phyloP scores from a whole-genome alignment of 192 early-diverging fungal species.

The Cladochytrium replicatum region DNA sequence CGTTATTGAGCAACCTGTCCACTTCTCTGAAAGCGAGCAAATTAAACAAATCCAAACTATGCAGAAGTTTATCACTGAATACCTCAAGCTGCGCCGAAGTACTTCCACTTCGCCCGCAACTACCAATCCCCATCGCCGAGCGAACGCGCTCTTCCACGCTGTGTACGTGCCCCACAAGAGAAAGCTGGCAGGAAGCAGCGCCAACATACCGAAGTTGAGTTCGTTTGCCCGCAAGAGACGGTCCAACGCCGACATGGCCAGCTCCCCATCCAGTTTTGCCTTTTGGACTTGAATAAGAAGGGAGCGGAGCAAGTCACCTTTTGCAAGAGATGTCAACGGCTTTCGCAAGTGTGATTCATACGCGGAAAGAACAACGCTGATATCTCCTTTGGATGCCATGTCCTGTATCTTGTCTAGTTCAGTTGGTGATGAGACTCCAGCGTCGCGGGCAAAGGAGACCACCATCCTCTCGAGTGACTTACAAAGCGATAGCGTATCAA shows the following conservation, averaged over 20 bases:
- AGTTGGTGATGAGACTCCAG: conserved; percentile 14
- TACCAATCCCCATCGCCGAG: conserved; percentile 26
- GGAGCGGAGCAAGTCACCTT: conserved; percentile 32
- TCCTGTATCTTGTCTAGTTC: conserved; percentile 30
- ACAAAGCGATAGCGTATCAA: neutral
- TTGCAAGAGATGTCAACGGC: neutral
- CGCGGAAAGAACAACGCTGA: conserved; percentile 62
- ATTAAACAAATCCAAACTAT: no score
- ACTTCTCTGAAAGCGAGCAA: no score
- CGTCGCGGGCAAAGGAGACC: conserved; percentile 58
- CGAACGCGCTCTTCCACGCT: conserved; percentile 28
- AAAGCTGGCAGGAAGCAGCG: conserved; percentile 66
- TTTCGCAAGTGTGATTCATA: conserved; percentile 45
- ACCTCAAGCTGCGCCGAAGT: conserved; percentile 41
- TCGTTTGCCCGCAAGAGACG: conserved; percentile 90
- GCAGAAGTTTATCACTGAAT: no score
- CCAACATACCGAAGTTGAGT: conserved; percentile 87
- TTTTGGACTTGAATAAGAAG: conserved; percentile 68
- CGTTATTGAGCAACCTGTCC: no score
- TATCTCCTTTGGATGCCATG: conserved; percentile 65
- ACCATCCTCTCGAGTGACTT: conserved; percentile 85
- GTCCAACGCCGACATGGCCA: conserved; percentile 85
- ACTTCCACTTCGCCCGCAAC: conserved; percentile 25
- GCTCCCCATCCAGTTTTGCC: conserved; percentile 85
- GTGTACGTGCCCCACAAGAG: conserved; percentile 52